Conservation (phyloP, 1,139 yeast genomes). For the Candida dubliniensis region DNA sequence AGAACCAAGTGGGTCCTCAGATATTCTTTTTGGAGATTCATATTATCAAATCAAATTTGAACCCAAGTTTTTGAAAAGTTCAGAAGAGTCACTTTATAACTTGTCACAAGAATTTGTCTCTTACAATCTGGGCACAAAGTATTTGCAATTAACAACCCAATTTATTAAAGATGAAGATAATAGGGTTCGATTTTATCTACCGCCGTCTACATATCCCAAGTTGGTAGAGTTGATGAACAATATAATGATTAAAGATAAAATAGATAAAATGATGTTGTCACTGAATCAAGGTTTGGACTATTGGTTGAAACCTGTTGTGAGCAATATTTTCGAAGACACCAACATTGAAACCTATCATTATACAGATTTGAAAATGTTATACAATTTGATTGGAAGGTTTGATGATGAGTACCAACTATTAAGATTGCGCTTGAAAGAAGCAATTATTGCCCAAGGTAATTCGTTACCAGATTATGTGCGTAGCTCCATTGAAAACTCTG, state of each 20-base stretch:
- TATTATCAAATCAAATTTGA: slow-evolving; percentile 70
- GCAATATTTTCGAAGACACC: slow-evolving; percentile 20
- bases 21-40: slow-evolving; percentile 43
- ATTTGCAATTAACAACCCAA: slow-evolving; percentile 52
- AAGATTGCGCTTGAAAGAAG: slow-evolving; percentile 47
- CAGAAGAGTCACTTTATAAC: slow-evolving; percentile 55
- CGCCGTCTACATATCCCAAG: slow-evolving; percentile 54
- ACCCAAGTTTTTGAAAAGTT: slow-evolving; percentile 55
- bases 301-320: slow-evolving; percentile 48
- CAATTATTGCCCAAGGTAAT: slow-evolving; percentile 44
- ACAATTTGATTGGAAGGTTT: slow-evolving; percentile 53
- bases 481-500: slow-evolving; percentile 17
- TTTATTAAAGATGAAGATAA: slow-evolving; percentile 60
- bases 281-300: slow-evolving; percentile 55
- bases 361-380: slow-evolving; percentile 41
- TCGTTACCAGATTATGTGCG: slow-evolving; percentile 30
- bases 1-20: slow-evolving; percentile 41
- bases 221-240: slow-evolving; percentile 57
- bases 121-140: slow-evolving; percentile 47
- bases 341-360: slow-evolving; percentile 17
- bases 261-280: slow-evolving; percentile 48
- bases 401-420: slow-evolving; percentile 54
- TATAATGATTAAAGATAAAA: slow-evolving; percentile 60
- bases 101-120: slow-evolving; percentile 46
- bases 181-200: slow-evolving; percentile 55